phyloP scores from a whole-genome alignment of 805 yeast species.

The Vanderwaltozyma polyspora region DNA sequence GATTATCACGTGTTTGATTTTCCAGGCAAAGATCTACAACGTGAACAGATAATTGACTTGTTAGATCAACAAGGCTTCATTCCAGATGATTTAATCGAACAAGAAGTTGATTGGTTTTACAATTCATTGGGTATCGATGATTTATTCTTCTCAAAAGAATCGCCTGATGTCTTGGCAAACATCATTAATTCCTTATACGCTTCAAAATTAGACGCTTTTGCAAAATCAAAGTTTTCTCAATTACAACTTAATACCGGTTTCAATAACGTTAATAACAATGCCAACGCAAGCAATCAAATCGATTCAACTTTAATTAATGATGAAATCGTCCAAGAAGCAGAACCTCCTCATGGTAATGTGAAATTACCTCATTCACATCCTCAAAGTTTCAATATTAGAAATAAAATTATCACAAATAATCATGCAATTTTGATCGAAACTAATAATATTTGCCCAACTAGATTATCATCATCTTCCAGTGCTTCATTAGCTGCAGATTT shows the following conservation, averaged over 20 bases:
- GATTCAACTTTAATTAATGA: background rate
- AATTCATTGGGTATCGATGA: constrained; percentile 81
- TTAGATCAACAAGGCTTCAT: constrained; percentile 78
- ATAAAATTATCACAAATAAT: constrained; percentile 60
- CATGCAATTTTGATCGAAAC: constrained; percentile 88
- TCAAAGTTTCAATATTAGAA: constrained; percentile 49
- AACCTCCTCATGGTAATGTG: too few species aligned
- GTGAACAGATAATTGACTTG: constrained; percentile 68
- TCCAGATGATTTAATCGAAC: constrained; percentile 76
- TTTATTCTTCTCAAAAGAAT: constrained; percentile 78
- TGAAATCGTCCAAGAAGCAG: background rate
- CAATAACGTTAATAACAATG: background rate
- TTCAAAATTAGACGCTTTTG: constrained; percentile 82
- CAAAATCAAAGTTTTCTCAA: constrained; percentile 39
- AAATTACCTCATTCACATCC: too few species aligned
- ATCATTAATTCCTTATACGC: constrained; percentile 85
- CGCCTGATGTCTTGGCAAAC: constrained; percentile 66
- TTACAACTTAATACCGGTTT: background rate
- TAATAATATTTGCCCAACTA: constrained; percentile 26
- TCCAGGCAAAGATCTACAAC: constrained; percentile 70
- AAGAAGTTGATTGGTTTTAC: constrained; percentile 86
- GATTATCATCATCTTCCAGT: background rate
- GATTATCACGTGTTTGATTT: constrained; percentile 74
- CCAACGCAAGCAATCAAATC: background rate
- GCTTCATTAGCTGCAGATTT: background rate